Evolutionary conservation across 2,329 filamentous ascomycete species (phyloP).

Genomic region (Chaetomiaceae sp.): DNA sequence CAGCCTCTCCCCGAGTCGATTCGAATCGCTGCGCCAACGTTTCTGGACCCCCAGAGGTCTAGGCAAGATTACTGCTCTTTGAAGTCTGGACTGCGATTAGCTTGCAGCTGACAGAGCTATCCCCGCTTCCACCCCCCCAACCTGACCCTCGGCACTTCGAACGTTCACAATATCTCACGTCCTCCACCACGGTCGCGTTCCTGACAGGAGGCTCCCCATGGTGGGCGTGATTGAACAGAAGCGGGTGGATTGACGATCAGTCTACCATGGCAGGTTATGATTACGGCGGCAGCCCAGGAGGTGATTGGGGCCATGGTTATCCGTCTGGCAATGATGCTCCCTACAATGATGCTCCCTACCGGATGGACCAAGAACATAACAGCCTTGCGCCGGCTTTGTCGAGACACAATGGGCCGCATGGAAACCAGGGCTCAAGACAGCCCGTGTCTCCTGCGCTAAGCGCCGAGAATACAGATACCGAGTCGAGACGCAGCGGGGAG

Average conservation of each 20-base stretch:
- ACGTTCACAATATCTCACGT: slow-evolving; percentile 5
- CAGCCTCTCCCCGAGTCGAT: slow-evolving; percentile 11
- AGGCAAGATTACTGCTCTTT: too few relatives aligned
- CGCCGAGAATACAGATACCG: slow-evolving; percentile 35
- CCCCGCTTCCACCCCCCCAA: slow-evolving; percentile 10
- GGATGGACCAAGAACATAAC: slow-evolving; percentile 27
- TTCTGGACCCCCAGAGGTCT: too few relatives aligned
- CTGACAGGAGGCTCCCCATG: slow-evolving; percentile 13
- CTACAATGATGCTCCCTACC: slow-evolving; percentile 23
- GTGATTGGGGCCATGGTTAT: slow-evolving; percentile 22
- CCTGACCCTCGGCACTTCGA: slow-evolving; percentile 8
- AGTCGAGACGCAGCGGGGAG: slow-evolving; percentile 52
- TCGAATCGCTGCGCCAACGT: slow-evolving; percentile 3
- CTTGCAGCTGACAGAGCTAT: slow-evolving; percentile 5
- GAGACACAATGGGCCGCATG: slow-evolving; percentile 24
- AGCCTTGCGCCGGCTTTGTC: slow-evolving; percentile 18
- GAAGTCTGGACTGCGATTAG: background rate
- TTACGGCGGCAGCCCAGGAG: slow-evolving; percentile 37
- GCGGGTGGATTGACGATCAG: slow-evolving; percentile 23
- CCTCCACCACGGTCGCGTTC: slow-evolving; percentile 1
- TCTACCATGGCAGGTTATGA: slow-evolving; percentile 42
- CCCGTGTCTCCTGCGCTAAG: slow-evolving; percentile 38
- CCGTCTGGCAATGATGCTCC: slow-evolving; percentile 13
- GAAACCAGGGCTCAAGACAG: slow-evolving; percentile 24
- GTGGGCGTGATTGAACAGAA: slow-evolving; percentile 18